Conservation (phyloP, 2,329 filamentous ascomycete genomes). For the Calonectria naviculata region DNA sequence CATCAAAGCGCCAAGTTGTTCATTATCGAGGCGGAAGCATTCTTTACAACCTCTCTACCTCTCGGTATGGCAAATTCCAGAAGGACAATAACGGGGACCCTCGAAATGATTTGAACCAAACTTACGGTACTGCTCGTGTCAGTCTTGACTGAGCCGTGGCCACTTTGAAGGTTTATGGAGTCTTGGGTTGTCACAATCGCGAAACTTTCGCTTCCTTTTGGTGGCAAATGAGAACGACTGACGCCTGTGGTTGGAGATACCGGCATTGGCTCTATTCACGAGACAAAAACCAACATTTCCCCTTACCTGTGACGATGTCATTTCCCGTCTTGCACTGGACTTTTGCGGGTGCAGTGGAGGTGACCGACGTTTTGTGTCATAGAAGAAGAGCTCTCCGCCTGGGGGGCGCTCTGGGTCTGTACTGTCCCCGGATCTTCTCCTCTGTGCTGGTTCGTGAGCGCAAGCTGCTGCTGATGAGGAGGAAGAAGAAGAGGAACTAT, state of each 20-base stretch:
- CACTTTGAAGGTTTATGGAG: conserved; percentile 25
- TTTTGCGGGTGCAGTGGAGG: background rate
- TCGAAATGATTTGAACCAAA: conserved; percentile 28
- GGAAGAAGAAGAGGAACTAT: background rate
- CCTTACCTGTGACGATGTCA: background rate
- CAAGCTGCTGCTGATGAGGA: background rate
- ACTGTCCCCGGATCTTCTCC: background rate
- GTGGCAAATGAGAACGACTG: background rate
- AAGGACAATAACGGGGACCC: conserved; percentile 33
- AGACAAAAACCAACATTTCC: background rate
- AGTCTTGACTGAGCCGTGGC: conserved; percentile 27
- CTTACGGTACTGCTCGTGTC: conserved; percentile 36
- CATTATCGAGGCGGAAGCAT: conserved; percentile 28
- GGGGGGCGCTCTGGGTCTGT: background rate
- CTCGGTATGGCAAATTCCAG: conserved; percentile 26
- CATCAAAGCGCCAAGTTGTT: conserved; percentile 10
- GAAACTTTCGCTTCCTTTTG: background rate
- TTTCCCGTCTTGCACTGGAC: background rate
- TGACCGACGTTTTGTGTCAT: background rate
- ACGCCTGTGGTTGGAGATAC: background rate
- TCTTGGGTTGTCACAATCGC: conserved; percentile 28
- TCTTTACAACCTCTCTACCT: conserved; percentile 32
- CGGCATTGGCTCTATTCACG: background rate
- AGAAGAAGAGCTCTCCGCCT: background rate
- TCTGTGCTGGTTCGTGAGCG: background rate